Evolutionary conservation across 1,139 yeast genomes (phyloP).

Genomic region (Magnusiomyces suaveolens): DNA sequence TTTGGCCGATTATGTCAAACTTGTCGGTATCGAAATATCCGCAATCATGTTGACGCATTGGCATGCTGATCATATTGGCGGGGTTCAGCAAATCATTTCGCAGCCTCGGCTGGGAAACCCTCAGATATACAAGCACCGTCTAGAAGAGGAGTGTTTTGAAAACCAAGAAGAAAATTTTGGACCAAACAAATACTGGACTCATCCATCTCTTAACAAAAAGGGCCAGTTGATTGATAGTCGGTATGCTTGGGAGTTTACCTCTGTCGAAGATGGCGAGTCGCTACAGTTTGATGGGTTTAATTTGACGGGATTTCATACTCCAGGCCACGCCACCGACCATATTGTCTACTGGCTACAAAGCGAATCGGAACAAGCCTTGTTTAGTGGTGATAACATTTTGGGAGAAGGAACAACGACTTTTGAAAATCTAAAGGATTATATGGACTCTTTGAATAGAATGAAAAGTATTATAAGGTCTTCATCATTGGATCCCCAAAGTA

Average conservation of each 20-base stretch:
- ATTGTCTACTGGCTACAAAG: conserved; percentile 9
- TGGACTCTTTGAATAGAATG: conserved; percentile 15
- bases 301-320: conserved; percentile 29
- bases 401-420: conserved; percentile 29
- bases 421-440: conserved; percentile 28
- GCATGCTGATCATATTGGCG: conserved; percentile 35
- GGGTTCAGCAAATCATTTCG: conserved; percentile 22
- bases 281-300: conserved; percentile 29
- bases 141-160: background rate
- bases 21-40: conserved; percentile 24
- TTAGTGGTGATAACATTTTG: conserved; percentile 29
- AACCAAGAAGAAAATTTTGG: background rate
- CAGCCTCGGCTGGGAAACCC: background rate
- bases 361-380: conserved; percentile 28
- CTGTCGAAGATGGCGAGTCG: conserved; percentile 25
- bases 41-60: conserved; percentile 33
- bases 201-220: background rate
- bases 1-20: conserved; percentile 22
- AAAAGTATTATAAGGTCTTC: conserved; percentile 15
- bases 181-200: background rate
- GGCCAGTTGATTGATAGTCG: background rate
- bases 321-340: conserved; percentile 36
- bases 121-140: background rate
- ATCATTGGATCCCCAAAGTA: conserved; percentile 7
- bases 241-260: conserved; percentile 13